A percentile compares a stretch with the other conserved stretches of the same genome.
Conservation (phyloP, 1,284 basidiomycete genomes). For the Bjerkandera adusta region DNA sequence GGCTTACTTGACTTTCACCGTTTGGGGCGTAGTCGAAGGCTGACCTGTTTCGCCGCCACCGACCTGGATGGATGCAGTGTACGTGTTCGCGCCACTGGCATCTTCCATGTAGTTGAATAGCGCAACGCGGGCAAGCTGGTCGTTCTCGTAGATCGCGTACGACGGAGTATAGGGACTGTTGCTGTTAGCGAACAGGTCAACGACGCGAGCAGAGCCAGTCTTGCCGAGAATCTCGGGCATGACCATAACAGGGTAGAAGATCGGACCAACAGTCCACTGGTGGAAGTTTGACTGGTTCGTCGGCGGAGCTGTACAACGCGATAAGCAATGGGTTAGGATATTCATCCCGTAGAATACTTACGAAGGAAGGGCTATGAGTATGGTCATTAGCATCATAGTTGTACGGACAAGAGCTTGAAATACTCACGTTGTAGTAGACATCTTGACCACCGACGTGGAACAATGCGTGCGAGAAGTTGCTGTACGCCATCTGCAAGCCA, state of each 20-base stretch:
- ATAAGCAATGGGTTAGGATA: constrained; percentile 4
- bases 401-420: neutral
- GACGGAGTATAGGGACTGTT: constrained; percentile 26
- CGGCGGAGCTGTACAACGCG: constrained; percentile 34
- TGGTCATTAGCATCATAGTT: no score
- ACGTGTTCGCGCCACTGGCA: constrained; percentile 29
- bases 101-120: constrained; percentile 36
- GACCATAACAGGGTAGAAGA: constrained; percentile 35
- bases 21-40: constrained; percentile 20
- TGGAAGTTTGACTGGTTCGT: constrained; percentile 34
- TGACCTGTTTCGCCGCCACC: constrained; percentile 26
- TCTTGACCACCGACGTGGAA: constrained; percentile 41
- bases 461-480: constrained; percentile 36
- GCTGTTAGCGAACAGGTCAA: constrained; percentile 28
- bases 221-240: constrained; percentile 35
- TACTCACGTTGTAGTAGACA: constrained; percentile 34
- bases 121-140: constrained; percentile 27
- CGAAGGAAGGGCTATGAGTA: constrained; percentile 38
- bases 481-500: constrained; percentile 32
- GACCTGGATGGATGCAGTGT: constrained; percentile 29
- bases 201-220: constrained; percentile 28
- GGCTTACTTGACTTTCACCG: constrained; percentile 28
- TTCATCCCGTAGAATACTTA: constrained; percentile 5
- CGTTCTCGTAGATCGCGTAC: constrained; percentile 34
- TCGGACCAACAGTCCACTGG: constrained; percentile 35